A percentile compares a stretch with the other conserved stretches of the same genome.
phyloP scores from a whole-genome alignment of 2,329 filamentous ascomycete species.

The Teratosphaeria zuluensis region DNA sequence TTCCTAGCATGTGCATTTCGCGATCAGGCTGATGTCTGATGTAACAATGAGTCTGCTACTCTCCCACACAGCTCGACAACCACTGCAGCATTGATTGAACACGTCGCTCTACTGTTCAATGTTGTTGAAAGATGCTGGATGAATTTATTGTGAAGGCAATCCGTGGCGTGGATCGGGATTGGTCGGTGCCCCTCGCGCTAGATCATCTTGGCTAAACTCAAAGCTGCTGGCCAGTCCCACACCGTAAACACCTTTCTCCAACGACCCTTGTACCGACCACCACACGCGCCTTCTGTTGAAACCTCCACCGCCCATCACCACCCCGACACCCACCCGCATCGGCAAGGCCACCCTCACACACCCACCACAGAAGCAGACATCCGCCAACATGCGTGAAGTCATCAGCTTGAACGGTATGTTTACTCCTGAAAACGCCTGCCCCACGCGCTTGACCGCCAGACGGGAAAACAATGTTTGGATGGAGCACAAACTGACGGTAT shows the following conservation, averaged over 20 bases:
- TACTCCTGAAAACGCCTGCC: constrained; percentile 12
- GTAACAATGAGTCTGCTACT: not conserved
- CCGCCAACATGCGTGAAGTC: constrained; percentile 88
- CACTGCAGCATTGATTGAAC: not conserved
- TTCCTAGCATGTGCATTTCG: not conserved
- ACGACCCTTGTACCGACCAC: constrained; percentile 1
- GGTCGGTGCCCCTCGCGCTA: not conserved
- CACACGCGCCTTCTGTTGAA: constrained; percentile 1
- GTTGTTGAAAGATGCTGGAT: not conserved
- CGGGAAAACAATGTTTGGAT: constrained; percentile 7
- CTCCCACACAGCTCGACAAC: not conserved
- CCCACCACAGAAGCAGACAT: not conserved
- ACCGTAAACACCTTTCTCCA: constrained; percentile 9
- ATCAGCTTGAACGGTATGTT: constrained; percentile 91
- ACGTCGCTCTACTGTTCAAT: not conserved
- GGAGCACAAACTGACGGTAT: constrained; percentile 40
- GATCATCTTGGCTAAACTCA: not conserved
- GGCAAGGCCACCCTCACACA: not conserved
- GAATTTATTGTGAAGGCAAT: not conserved
- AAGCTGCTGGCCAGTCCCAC: constrained; percentile 2
- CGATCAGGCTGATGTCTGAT: not conserved
- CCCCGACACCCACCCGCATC: not conserved
- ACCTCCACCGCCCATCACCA: not conserved
- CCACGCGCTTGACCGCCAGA: constrained; percentile 34
- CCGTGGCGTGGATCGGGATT: not conserved